A percentile compares a stretch with the other conserved stretches of the same genome.
Evolutionary conservation across 2,329 filamentous ascomycete species (phyloP).

Genomic region (Calcarisporium arbuscula): DNA sequence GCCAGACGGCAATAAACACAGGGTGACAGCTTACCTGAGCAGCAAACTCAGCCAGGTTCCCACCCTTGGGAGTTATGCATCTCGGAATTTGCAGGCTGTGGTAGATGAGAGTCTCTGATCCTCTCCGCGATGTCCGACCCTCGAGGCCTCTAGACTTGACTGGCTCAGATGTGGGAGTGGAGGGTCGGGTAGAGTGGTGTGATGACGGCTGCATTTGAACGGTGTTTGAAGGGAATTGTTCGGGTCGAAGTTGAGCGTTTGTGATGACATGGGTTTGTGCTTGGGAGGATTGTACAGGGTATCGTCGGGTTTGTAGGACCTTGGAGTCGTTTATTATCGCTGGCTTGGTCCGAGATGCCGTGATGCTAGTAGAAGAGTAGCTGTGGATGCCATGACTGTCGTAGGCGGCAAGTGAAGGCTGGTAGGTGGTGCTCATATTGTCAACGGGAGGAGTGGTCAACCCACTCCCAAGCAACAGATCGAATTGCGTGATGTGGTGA

Average conservation of each 20-base stretch:
- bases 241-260: conserved; percentile 2
- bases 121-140: conserved; percentile 29
- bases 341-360: conserved; percentile 24
- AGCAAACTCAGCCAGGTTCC: conserved; percentile 75
- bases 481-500: conserved; percentile 13
- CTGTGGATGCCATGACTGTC: conserved; percentile 37
- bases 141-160: conserved; percentile 23
- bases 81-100: conserved; percentile 65
- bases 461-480: conserved; percentile 25
- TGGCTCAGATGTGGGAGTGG: conserved; percentile 28
- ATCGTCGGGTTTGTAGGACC: conserved; percentile 24
- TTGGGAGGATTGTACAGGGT: conserved; percentile 19
- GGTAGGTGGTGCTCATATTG: conserved; percentile 48
- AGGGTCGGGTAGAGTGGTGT: conserved; percentile 27
- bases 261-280: conserved; percentile 4
- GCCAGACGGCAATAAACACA: not conserved
- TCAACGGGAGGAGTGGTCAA: conserved; percentile 46
- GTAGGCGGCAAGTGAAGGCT: conserved; percentile 40
- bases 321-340: conserved; percentile 25
- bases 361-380: conserved; percentile 29
- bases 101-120: conserved; percentile 41
- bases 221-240: conserved; percentile 1
- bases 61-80: conserved; percentile 69
- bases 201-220: conserved; percentile 14
- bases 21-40: conserved; percentile 63